phyloP scores from a whole-genome alignment of 1,139 yeast species.

The Magnusiomyces paraingens region DNA sequence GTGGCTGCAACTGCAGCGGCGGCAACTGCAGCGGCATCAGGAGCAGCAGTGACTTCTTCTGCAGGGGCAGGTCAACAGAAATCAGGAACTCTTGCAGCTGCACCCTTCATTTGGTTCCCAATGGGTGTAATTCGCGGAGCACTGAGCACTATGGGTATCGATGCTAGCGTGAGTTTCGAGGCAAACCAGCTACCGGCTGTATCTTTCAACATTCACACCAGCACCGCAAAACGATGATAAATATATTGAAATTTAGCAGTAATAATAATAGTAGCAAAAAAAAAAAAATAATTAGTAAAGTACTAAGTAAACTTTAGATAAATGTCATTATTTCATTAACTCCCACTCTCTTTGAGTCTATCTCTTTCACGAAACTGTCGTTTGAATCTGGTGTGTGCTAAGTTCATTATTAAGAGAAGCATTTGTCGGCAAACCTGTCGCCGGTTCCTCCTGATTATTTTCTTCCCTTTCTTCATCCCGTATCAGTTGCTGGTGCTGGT shows the following conservation, averaged over 20 bases:
- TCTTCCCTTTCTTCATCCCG: neutral
- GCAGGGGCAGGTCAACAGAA: neutral
- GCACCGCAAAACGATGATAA: neutral
- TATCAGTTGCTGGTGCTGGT: neutral
- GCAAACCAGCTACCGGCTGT: constrained; percentile 53
- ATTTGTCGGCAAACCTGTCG: no score
- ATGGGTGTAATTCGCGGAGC: constrained; percentile 82
- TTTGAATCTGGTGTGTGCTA: no score
- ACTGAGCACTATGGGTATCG: constrained; percentile 62
- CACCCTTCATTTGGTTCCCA: constrained; percentile 54
- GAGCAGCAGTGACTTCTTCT: neutral
- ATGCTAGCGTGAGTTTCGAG: constrained; percentile 62
- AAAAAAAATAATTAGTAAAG: constrained; percentile 3
- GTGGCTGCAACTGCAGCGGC: neutral
- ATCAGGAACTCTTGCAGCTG: neutral
- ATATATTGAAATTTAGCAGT: neutral
- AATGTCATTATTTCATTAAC: neutral
- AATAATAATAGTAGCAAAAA: neutral
- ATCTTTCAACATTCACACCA: constrained; percentile 56
- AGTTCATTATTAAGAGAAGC: no score
- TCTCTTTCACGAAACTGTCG: no score
- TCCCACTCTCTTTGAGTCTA: neutral
- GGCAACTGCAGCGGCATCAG: neutral
- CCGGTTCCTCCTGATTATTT: neutral
- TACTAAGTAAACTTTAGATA: neutral